A percentile compares a stretch with the other conserved stretches of the same genome.
These are phyloP conservation scores for Panaeolus papilionaceus DNA, from an alignment of 768 basidiomycete genomes.

Conservation along the genomic window DNA sequence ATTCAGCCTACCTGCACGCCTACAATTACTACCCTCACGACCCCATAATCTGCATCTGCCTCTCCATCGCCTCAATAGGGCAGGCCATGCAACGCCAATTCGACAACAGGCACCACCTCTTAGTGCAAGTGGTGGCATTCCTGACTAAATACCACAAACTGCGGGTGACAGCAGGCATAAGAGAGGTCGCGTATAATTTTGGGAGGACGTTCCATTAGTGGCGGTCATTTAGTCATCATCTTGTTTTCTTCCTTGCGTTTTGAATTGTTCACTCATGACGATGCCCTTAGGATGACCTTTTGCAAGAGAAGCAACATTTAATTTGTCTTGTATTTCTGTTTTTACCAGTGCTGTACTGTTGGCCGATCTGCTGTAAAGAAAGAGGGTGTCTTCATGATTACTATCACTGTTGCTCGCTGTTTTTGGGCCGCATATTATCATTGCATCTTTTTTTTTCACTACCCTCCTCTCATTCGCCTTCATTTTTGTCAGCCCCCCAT, in stretches of 20 bases:
- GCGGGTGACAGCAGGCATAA: slow-evolving; percentile 42
- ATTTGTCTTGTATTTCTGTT: slow-evolving; percentile 43
- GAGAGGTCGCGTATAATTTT: slow-evolving; percentile 94
- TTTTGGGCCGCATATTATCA: too few relatives aligned
- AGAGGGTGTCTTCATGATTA: slow-evolving; percentile 78
- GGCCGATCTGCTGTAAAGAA: slow-evolving; percentile 72
- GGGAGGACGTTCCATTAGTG: slow-evolving; percentile 92
- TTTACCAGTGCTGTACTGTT: slow-evolving; percentile 53
- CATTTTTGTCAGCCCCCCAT: too few relatives aligned
- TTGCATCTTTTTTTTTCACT: too few relatives aligned
- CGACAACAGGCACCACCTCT: slow-evolving; percentile 91
- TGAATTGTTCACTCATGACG: too few relatives aligned
- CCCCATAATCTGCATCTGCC: slow-evolving; percentile 37
- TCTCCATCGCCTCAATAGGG: slow-evolving; percentile 68
- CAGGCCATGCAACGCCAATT: slow-evolving; percentile 94
- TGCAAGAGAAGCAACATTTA: slow-evolving; percentile 85
- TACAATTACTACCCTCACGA: too few relatives aligned
- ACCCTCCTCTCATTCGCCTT: too few relatives aligned
- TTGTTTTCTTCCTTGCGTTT: too few relatives aligned
- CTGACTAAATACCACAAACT: slow-evolving; percentile 80
- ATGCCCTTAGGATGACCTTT: slow-evolving; percentile 49
- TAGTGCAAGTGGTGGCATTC: slow-evolving; percentile 90
- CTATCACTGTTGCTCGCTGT: not conserved
- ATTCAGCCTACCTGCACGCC: slow-evolving; percentile 83
- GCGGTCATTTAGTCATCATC: slow-evolving; percentile 43